Base-by-base conservation (phyloP, 768 basidiomycete species). In the Agaricus blazei region DNA sequence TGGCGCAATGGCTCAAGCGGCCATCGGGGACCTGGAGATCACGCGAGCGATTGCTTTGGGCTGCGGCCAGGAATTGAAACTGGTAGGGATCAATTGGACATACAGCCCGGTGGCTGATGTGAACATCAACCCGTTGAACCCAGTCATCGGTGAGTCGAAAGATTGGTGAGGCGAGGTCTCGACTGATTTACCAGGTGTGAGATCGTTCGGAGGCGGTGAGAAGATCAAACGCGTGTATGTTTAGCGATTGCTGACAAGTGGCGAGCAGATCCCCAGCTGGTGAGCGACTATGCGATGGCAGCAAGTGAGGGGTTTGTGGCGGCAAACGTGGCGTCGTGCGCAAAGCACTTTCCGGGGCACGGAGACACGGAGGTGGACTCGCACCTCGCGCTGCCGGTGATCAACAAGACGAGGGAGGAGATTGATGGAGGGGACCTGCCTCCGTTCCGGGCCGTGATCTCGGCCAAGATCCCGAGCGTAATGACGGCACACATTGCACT, bases 401-500 rank as follows among this genome's bases (percentile, higher is more conserved):
- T 89, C 62, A 65, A 67, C 51, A 86, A 86, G 56, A 68, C 72
- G 1, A 70, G 68, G 23, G 52, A 65, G 6, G 67, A 76, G 53
- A 69, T 88, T 1, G 46, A 63, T 14, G 48, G 63, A 36, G 77
- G 70, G 6, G 87, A 87, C 62, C 71, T 88, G 9, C 70, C 81
- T 1, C 84, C 87, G 0, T 88, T 89, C 72, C 64, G 67, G 37
- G 64, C 67, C 3, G 70, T 83, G 41, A 71, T 82, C 40, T 58
- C 70, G 23, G 60, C 61, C 3, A 62, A 68, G 5, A 60, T 83
- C 1, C 76, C 83, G 0, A 84, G 77, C 26, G 74, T 88, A 50
- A 89, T 89, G 87, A 81, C 84, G 0, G 87, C 84, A 0, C 87
- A 89, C 64, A 87, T 87, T 78, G 84, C 86, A 2, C 72, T 88